Base-by-base conservation (phyloP, 2,329 filamentous ascomycete genomes). In the Rugonectria rugulosa region DNA sequence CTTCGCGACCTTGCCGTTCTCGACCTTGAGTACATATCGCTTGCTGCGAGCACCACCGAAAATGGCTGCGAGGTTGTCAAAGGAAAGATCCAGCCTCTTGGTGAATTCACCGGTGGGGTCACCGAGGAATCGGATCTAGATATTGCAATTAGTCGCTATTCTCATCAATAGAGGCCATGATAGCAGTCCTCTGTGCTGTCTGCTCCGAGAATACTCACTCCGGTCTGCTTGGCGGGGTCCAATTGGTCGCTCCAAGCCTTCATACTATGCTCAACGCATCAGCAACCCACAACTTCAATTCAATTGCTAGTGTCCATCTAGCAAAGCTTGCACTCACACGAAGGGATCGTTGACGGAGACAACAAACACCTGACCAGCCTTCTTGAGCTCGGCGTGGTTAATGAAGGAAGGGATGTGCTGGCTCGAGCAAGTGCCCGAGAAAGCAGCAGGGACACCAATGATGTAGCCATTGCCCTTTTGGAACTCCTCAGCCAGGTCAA, bases 261-360 rank as follows among this genome's bases (percentile, higher is more conserved):
- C 84, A 93, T 97, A 40, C 91, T 95, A 40, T 38, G 55, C 53
- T 32, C 8, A 56, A 26, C 38, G 36, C 40, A 26, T 66, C 12
- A 62, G 48, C 46, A 46, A 15, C 26, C 32, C 32, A 14, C 29
- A 9, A 14, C 29, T 6, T 12, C 11, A 9, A 5, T 12, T 15
- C 52, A 40, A 55, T 38, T 36, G 23, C 4, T 3, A n/a, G n/a
- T 8, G n/a, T 45, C 21, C 6, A 19, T 8, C 10, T 3, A 19
- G 3, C 9, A 10, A 21, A 11, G 10, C 6, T 11, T 12, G 24
- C 37, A 77, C 90, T 76, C 81, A 96, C 90, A 97, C 93, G 73
- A 97, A 97, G 17, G 92, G 86, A 73, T 98, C 94, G 72, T 98
- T 98, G 71, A 97, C 93, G 14, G 90, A 88, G 53, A 98, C 87